Evolutionary conservation across 805 yeast genomes (phyloP).

Genomic region (Pichia scutulata): DNA sequence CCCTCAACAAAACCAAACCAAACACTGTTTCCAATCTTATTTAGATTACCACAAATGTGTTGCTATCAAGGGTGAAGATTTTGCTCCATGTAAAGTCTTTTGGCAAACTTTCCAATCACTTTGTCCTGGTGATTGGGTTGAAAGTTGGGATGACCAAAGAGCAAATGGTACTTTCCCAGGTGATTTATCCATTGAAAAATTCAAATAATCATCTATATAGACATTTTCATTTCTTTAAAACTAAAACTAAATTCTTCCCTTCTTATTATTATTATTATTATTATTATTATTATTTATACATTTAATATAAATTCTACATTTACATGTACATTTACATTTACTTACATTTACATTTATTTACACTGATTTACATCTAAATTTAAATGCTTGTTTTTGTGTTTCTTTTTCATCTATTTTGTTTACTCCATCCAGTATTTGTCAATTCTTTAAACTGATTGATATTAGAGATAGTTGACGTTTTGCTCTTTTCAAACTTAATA

Average conservation of each 20-base stretch:
- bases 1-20: constrained; percentile 96
- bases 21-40: constrained; percentile 97
- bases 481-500: constrained; percentile 12
- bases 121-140: constrained; percentile 81
- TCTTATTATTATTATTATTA: constrained; percentile 2
- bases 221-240: too few relatives aligned
- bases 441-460: constrained; percentile 9
- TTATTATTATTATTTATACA: not conserved
- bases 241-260: too few relatives aligned
- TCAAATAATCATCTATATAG: constrained; percentile 14
- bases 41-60: constrained; percentile 98
- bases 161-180: constrained; percentile 36
- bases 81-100: constrained; percentile 95
- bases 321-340: too few relatives aligned
- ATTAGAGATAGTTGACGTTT: not conserved
- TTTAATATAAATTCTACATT: too few relatives aligned
- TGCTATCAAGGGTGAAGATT: constrained; percentile 94
- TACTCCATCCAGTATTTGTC: constrained; percentile 14
- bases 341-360: too few relatives aligned
- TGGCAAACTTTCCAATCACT: constrained; percentile 82
- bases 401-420: not conserved
- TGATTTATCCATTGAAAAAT: constrained; percentile 29
- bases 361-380: too few relatives aligned
- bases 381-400: too few relatives aligned
- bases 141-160: constrained; percentile 85